Conservation (phyloP, 177 flowering plant genomes). For the Vitis hybrid region DNA sequence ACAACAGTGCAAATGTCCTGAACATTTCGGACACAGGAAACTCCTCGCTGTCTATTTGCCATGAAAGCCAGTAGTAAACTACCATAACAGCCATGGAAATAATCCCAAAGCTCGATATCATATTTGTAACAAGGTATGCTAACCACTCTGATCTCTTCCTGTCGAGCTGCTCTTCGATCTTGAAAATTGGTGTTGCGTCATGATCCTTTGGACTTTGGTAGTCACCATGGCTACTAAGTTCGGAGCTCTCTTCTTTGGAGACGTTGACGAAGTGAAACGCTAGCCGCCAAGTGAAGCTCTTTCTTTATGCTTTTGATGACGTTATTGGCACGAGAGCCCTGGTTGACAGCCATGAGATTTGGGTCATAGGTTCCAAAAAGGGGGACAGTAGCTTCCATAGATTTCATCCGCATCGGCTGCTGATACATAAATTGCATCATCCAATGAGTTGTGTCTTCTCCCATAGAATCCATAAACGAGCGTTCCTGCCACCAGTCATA, state of each 20-base stretch:
- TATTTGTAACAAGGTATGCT: slow-evolving; percentile 81
- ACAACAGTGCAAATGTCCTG: slow-evolving; percentile 83
- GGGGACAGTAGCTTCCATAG: no score
- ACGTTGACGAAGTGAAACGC: no score
- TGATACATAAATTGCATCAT: no score
- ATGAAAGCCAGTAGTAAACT: slow-evolving; percentile 81
- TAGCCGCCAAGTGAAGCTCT: no score
- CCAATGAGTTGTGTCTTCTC: no score
- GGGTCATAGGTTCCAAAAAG: no score
- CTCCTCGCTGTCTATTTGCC: slow-evolving; percentile 88
- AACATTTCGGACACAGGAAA: slow-evolving; percentile 77
- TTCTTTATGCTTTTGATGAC: no score
- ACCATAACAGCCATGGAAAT: slow-evolving; percentile 83
- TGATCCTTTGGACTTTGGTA: slow-evolving; percentile 92
- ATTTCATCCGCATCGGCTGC: no score
- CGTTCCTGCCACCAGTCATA: no score
- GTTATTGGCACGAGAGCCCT: no score
- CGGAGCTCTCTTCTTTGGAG: not conserved
- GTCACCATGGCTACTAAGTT: slow-evolving; percentile 80
- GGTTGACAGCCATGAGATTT: no score
- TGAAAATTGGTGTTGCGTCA: slow-evolving; percentile 37
- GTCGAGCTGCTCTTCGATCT: slow-evolving; percentile 38
- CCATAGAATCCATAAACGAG: no score
- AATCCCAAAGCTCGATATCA: slow-evolving; percentile 84
- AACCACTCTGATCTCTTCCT: slow-evolving; percentile 75